Evolutionary conservation across 78 protist species (phyloP).

Genomic region (Dictyostelium discoideum): dicty_2.7 NC_007089.4:828501-829000

Average conservation of each 20-base stretch:
- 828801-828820: slow-evolving; percentile 64
- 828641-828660: slow-evolving; percentile 47
- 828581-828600: slow-evolving; percentile 25
- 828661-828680: background rate
- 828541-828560: background rate
- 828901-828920: slow-evolving; percentile 58
- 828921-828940: slow-evolving; percentile 50
- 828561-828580: too few species aligned
- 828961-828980: slow-evolving; percentile 54
- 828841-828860: slow-evolving; percentile 16
- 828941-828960: slow-evolving; percentile 64
- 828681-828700: too few species aligned
- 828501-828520: background rate
- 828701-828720: too few species aligned
- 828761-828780: too few species aligned
- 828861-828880: background rate
- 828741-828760: too few species aligned
- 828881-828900: background rate
- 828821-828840: slow-evolving; percentile 32
- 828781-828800: background rate
- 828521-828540: background rate
- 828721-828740: too few species aligned
- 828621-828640: slow-evolving; percentile 48
- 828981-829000: slow-evolving; percentile 59
- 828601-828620: slow-evolving; percentile 48